Evolutionary conservation across 805 yeast species (phyloP).

Genomic region (Sugiyamaella boreocaroliniensis): DNA sequence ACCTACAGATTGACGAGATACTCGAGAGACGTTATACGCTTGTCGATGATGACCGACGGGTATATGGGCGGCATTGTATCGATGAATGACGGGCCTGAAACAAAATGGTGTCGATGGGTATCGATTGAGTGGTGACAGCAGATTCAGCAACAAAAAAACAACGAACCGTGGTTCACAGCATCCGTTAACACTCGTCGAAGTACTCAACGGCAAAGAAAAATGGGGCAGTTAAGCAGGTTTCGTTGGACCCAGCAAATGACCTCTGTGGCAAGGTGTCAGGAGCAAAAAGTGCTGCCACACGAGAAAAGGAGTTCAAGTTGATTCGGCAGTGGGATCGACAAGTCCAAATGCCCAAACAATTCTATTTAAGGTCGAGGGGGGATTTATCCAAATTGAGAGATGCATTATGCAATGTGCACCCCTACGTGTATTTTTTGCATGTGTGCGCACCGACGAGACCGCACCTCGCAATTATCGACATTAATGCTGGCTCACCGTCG

Average conservation of each 20-base stretch:
- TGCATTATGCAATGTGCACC: neutral
- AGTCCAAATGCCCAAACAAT: neutral
- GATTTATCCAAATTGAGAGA: neutral
- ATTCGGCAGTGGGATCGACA: neutral
- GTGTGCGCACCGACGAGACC: neutral
- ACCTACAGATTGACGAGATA: slow-evolving; percentile 21
- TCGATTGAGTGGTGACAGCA: neutral
- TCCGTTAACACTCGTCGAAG: too few relatives aligned
- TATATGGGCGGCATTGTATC: neutral
- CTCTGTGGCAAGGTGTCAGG: too few relatives aligned
- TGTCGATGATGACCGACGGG: slow-evolving; percentile 15
- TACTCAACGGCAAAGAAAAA: too few relatives aligned
- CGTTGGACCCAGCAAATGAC: too few relatives aligned
- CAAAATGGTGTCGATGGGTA: neutral
- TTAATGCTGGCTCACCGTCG: too few relatives aligned
- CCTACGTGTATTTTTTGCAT: neutral
- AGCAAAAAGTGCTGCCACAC: neutral
- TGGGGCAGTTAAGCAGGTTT: too few relatives aligned
- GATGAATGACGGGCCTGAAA: neutral
- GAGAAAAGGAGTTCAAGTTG: neutral
- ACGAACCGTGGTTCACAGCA: too few relatives aligned
- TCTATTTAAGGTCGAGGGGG: slow-evolving; percentile 1
- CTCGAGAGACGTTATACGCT: slow-evolving; percentile 22
- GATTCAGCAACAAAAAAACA: neutral
- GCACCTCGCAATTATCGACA: too few relatives aligned